These are phyloP conservation scores for Marasmius sp. DNA, from an alignment of 1,284 basidiomycete genomes.

Conservation along the genomic window DNA sequence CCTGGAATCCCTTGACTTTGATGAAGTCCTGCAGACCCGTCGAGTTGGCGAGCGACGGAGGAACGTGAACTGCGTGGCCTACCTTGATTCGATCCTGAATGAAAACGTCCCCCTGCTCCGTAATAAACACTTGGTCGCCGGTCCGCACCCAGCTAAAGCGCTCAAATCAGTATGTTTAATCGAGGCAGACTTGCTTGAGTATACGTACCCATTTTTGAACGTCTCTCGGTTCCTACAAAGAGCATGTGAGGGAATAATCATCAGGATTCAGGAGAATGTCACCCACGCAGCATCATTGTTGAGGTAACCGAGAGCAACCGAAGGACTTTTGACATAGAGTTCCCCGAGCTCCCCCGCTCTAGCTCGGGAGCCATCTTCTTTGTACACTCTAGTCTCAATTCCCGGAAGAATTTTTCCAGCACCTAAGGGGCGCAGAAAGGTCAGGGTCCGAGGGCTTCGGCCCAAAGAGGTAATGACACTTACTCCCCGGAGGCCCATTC, in stretches of 20 bases:
- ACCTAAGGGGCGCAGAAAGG: conserved; percentile 14
- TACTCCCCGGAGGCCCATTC: conserved; percentile 37
- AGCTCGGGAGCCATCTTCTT: conserved; percentile 44
- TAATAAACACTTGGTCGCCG: conserved; percentile 49
- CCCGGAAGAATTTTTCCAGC: conserved; percentile 44
- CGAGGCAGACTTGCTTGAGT: background rate
- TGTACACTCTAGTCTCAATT: conserved; percentile 39
- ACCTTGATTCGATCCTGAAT: conserved; percentile 57
- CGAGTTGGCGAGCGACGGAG: background rate
- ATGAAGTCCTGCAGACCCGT: conserved; percentile 28
- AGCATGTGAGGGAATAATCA: background rate
- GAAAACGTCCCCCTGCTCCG: conserved; percentile 45
- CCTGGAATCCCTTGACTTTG: conserved; percentile 47
- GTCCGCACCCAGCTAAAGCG: conserved; percentile 49
- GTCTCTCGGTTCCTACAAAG: conserved; percentile 29
- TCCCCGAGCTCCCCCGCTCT: conserved; percentile 49
- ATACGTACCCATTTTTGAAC: conserved; percentile 31
- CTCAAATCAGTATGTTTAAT: background rate
- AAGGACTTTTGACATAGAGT: conserved; percentile 41
- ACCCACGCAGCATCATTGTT: conserved; percentile 51
- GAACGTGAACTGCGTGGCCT: background rate
- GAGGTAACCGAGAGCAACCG: conserved; percentile 44
- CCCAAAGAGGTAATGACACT: background rate
- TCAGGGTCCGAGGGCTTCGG: background rate
- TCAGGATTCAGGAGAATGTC: background rate